A percentile compares a stretch with the other conserved stretches of the same genome.
phyloP scores from a whole-genome alignment of 2,329 filamentous ascomycete species.

The Davidsoniella australis region DNA sequence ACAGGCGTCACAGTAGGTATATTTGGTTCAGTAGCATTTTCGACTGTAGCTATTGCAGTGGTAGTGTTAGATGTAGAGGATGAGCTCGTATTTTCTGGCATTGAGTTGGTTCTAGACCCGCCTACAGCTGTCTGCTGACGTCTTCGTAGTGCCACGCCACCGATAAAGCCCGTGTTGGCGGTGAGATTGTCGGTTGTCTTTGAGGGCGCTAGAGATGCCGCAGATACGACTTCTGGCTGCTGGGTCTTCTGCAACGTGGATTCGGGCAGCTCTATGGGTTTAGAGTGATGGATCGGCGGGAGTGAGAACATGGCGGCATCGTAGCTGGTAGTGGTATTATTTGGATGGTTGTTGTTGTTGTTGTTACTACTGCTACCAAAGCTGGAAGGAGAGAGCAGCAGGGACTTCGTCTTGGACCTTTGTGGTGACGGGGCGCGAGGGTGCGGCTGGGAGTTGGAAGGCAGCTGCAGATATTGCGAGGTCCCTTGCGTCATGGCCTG shows the following conservation, averaged over 20 bases:
- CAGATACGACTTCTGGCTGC: neutral
- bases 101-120: slow-evolving; percentile 1
- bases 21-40: neutral
- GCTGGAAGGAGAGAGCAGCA: slow-evolving; percentile 13
- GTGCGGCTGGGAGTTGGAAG: neutral
- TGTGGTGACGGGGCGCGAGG: slow-evolving; percentile 7
- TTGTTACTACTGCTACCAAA: slow-evolving; percentile 12
- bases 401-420: slow-evolving; percentile 10
- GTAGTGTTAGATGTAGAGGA: slow-evolving; percentile 3
- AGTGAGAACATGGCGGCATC: slow-evolving; percentile 13
- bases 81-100: slow-evolving; percentile 7
- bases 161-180: slow-evolving; percentile 32
- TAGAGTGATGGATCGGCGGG: slow-evolving; percentile 13
- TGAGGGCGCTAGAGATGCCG: slow-evolving; percentile 16
- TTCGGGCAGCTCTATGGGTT: slow-evolving; percentile 4
- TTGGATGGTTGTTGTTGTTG: neutral
- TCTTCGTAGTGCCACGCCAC: slow-evolving; percentile 34
- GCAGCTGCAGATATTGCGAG: slow-evolving; percentile 7
- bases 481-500: slow-evolving; percentile 1
- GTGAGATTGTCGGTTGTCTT: slow-evolving; percentile 19
- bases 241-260: neutral
- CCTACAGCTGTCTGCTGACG: slow-evolving; percentile 18
- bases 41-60: neutral
- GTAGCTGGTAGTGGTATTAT: slow-evolving; percentile 3
- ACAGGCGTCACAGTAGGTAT: slow-evolving; percentile 13